Base-by-base conservation (phyloP, 2,329 filamentous ascomycete species). In the Diaporthe capsici region DNA sequence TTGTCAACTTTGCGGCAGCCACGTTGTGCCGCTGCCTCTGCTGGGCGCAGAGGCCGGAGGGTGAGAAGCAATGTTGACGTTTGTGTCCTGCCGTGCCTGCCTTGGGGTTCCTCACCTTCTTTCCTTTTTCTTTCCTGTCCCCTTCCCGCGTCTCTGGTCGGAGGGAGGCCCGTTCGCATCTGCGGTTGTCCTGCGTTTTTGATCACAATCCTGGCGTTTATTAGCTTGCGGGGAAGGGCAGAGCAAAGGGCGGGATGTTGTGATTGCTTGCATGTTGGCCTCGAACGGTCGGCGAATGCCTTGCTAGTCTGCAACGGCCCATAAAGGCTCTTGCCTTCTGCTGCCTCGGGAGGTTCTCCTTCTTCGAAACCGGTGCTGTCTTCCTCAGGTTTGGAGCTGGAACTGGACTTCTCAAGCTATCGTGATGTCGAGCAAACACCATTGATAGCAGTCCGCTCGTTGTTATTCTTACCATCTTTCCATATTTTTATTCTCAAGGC, bases 301-400 rank as follows among this genome's bases (percentile, higher is more conserved):
- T 55, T 65, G 58, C 9, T 34, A 37, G 28, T 65, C 47, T 75
- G 20, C 53, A 55, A 58, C 13, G 44, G 25, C 61, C 47, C 70
- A 71, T 77, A 77, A 77, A 75, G 65, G 10, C 31, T 49, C 71
- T 71, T 51, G 51, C 31, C 55, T 51, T 55, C 55, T 34, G 47
- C 71, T 65, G 71, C 58, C 55, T 71, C 57, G 13, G 47, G 42
- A 34, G 34, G 39, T 65, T 65, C 12, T 47, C 25, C 58, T 67
- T 61, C 68, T 55, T 67, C 51, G n/a, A 55, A 12, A 31, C 25
- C 51, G 28, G 20, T 57, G 28, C 44, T 71, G 39, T 58, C 47
- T 49, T 22, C 28, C 47, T 44, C 31, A 58, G 68, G 55, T 37
- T 58, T 60, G 28, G 49, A 10, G 47, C 58, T 34, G 67, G 17